Base-by-base conservation (phyloP, 129 eudicot genomes). In the Glebionis coronaria region DNA sequence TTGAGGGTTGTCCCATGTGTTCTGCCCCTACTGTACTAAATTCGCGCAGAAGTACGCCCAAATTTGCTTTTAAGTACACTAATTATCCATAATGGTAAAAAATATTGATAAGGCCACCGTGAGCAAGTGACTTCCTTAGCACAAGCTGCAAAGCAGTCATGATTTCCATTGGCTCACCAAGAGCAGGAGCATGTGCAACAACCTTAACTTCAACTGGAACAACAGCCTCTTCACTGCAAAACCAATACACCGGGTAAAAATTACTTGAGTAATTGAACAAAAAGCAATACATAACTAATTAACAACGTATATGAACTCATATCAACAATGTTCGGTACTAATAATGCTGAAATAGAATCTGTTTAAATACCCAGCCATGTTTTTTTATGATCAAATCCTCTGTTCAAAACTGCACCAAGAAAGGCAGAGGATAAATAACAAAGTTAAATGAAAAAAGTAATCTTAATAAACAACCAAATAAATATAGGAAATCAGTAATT, bases 111-210 rank as follows among this genome's bases (percentile, higher is more conserved):
- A 90, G 92, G 19, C 97, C 97, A 59, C 95, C 87, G 63, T 90
- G 92, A 52, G 97, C 95, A 66, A 80, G 78, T 11, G 95, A 81
- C 72, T 84, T 87, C 67, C 80, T 87, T 46, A 90, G 84, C 68
- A 91, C 95, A 64, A 87, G 84, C 65, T 87, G 97, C 82, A 91
- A 75, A 2, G 92, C 97, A n/a, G 95, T 84, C 92, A 84, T 85
- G 65, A 71, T 86, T 68, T 91, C 97, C 97, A 91, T 90, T 4
- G 89, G 83, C 84, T 90, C 95, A 29, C 92, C 95, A 31, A 84
- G 87, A 63, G 77, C 85, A 8, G 92, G 87, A 14, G 82, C 78
- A 8, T 80, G 83, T 2, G 65, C 73, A 4, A 65, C 58, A 3
- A 62, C 82, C 82, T 83, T 88, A 42, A n/a, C n/a, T n/a, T n/a